These are phyloP conservation scores for Pichia exigua DNA, from an alignment of 805 yeast genomes.

Conservation along the genomic window DNA sequence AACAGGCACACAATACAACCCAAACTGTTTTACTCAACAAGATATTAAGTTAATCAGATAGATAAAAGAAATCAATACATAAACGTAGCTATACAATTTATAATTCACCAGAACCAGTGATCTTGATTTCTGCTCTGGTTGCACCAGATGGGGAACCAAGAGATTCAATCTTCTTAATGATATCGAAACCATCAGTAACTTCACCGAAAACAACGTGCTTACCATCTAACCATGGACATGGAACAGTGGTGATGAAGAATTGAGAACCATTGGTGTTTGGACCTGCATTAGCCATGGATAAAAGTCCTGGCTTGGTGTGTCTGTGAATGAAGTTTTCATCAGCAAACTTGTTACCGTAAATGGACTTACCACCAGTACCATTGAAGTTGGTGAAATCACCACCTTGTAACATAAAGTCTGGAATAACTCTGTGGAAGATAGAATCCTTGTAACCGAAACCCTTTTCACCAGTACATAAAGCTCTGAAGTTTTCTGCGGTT, in stretches of 20 bases:
- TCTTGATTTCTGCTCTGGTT: constrained; percentile 43
- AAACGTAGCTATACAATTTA: constrained; percentile 12
- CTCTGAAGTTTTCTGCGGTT: constrained; percentile 77
- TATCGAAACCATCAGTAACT: constrained; percentile 53
- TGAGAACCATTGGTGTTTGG: constrained; percentile 91
- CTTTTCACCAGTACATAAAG: constrained; percentile 84
- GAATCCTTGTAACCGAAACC: constrained; percentile 86
- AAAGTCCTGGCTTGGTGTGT: constrained; percentile 73
- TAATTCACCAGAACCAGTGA: constrained; percentile 54
- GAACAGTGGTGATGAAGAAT: constrained; percentile 78
- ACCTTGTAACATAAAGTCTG: constrained; percentile 95
- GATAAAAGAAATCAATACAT: background rate
- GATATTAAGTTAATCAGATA: background rate
- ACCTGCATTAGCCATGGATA: constrained; percentile 92
- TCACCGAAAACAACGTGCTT: constrained; percentile 76
- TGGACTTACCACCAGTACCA: constrained; percentile 91
- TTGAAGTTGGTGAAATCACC: constrained; percentile 81
- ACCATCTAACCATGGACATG: constrained; percentile 73
- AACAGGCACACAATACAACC: too few species aligned
- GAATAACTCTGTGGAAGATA: constrained; percentile 94
- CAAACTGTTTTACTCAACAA: background rate
- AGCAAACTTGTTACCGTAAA: constrained; percentile 56
- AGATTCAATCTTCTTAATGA: constrained; percentile 82
- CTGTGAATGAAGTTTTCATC: constrained; percentile 64
- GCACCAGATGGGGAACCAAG: constrained; percentile 47